Percentiles rank a stretch among this genome's conserved stretches.
phyloP scores from a whole-genome alignment of 371 early-diverging fungal genomes.

The Batrachochytrium dendrobatidis region DNA sequence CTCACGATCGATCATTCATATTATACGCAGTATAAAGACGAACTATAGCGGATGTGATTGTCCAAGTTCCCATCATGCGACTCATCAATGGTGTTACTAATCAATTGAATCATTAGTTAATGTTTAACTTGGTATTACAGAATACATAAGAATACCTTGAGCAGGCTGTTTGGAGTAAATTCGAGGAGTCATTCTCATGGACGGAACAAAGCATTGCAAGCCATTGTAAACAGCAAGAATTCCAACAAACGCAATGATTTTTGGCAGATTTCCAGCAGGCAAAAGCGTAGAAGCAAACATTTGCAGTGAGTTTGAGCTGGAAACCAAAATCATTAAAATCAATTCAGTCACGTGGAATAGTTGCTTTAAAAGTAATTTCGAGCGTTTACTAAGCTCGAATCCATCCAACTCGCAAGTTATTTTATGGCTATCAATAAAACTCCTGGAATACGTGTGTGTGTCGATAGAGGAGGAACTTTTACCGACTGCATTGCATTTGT shows the following conservation, averaged over 20 bases:
- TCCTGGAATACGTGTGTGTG: slow-evolving; percentile 17
- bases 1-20: slow-evolving; percentile 59
- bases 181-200: slow-evolving; percentile 52
- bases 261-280: slow-evolving; percentile 50
- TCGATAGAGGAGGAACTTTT: slow-evolving; percentile 40
- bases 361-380: no score
- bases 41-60: slow-evolving; percentile 62
- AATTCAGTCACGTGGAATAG: no score
- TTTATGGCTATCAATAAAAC: background rate
- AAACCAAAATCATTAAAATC: no score
- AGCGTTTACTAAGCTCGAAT: no score
- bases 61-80: slow-evolving; percentile 76
- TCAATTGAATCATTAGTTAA: background rate
- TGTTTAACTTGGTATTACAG: no score
- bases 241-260: slow-evolving; percentile 62
- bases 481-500: slow-evolving; percentile 35
- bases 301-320: background rate
- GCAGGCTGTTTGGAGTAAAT: slow-evolving; percentile 45
- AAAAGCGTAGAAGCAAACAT: slow-evolving; percentile 7
- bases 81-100: slow-evolving; percentile 62
- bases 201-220: slow-evolving; percentile 60
- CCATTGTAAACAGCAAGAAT: slow-evolving; percentile 66
- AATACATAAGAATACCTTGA: slow-evolving; percentile 21
- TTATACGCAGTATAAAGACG: slow-evolving; percentile 73
- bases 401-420: no score